Conservation (phyloP, 768 basidiomycete species). For the Tylopilus vinaceipallidus region DNA sequence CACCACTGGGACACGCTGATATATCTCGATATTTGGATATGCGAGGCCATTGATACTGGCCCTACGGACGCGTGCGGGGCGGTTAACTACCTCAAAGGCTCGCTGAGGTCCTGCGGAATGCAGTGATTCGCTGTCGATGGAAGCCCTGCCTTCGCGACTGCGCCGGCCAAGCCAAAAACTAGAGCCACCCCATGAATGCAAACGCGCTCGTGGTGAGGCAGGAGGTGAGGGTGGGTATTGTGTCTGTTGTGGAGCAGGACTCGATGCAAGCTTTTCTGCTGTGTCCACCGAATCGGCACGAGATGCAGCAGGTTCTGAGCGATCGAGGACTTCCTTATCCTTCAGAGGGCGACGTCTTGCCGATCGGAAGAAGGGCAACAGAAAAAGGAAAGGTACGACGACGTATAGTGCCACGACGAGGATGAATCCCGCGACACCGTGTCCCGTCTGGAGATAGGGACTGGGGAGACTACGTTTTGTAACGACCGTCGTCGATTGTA, state of each 20-base stretch:
- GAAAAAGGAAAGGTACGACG: constrained; percentile 42
- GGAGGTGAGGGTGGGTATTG: constrained; percentile 34
- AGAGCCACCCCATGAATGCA: constrained; percentile 39
- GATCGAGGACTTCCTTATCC: constrained; percentile 22
- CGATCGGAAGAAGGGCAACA: constrained; percentile 29
- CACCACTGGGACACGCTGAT: constrained; percentile 43
- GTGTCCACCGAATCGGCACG: constrained; percentile 40
- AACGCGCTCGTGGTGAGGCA: constrained; percentile 29
- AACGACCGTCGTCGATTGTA: constrained; percentile 29
- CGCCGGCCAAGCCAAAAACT: constrained; percentile 37
- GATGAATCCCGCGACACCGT: constrained; percentile 63
- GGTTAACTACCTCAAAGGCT: constrained; percentile 50
- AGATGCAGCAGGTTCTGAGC: constrained; percentile 25
- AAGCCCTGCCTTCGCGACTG: constrained; percentile 35
- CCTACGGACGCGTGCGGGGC: constrained; percentile 52
- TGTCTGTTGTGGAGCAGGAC: constrained; percentile 26
- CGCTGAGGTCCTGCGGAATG: constrained; percentile 36
- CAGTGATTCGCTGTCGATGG: constrained; percentile 39
- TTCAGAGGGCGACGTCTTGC: constrained; percentile 15
- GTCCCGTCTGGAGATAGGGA: constrained; percentile 50
- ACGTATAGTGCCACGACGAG: constrained; percentile 63
- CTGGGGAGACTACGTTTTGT: constrained; percentile 34
- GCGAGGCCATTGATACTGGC: constrained; percentile 43
- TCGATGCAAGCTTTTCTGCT: constrained; percentile 40
- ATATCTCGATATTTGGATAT: constrained; percentile 43